These are phyloP conservation scores for Arachis stenosperma DNA, from an alignment of 306 rosid genomes.

Conservation along the genomic window DNA sequence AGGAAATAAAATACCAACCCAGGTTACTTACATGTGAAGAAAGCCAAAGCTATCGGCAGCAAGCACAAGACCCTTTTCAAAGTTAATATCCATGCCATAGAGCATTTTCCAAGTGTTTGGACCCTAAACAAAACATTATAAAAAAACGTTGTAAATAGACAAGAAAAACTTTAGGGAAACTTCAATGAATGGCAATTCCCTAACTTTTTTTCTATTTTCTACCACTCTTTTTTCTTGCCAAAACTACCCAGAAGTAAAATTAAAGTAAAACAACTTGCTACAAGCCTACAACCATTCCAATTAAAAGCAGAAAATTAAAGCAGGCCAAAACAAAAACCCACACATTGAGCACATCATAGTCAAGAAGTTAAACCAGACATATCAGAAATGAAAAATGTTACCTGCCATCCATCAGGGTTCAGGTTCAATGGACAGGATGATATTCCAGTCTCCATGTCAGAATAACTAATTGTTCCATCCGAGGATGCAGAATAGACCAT, in stretches of 20 bases:
- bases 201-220: neutral
- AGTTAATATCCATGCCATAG: constrained; percentile 94
- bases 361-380: neutral
- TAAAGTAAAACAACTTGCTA: neutral
- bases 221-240: neutral
- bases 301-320: constrained; percentile 1
- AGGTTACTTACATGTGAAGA: constrained; percentile 68
- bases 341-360: constrained; percentile 13
- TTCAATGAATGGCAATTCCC: neutral
- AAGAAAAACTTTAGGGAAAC: constrained; percentile 5
- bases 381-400: constrained; percentile 23
- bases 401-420: constrained; percentile 96
- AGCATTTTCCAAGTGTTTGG: constrained; percentile 81
- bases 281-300: constrained; percentile 25
- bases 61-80: constrained; percentile 71
- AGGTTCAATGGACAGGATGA: constrained; percentile 67
- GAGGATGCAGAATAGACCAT: constrained; percentile 84
- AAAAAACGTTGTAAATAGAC: constrained; percentile 11
- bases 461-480: constrained; percentile 82
- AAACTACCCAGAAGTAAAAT: neutral
- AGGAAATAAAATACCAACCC: neutral
- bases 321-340: neutral
- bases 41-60: constrained; percentile 88
- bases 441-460: constrained; percentile 89
- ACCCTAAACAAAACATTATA: constrained; percentile 58